Conservation (phyloP, 2,329 filamentous ascomycete species). For the Scolecobasidium constrictum region DNA sequence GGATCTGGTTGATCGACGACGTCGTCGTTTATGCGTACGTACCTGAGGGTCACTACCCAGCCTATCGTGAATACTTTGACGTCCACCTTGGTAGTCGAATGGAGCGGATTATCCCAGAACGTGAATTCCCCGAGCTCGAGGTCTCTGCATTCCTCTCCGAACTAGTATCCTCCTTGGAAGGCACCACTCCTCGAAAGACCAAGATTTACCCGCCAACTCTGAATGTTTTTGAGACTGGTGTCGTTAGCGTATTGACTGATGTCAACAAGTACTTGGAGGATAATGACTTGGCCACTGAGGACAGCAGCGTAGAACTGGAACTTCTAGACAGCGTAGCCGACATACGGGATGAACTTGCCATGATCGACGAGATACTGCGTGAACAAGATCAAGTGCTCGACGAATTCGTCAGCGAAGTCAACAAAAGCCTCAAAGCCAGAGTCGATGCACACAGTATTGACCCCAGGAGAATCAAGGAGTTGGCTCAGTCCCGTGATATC, state of each 20-base stretch:
- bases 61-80: no score
- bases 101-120: no score
- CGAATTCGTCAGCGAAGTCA: not conserved
- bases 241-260: not conserved
- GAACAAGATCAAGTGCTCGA: constrained; percentile 4
- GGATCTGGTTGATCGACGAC: no score
- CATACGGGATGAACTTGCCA: constrained; percentile 5
- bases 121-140: no score
- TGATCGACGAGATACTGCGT: constrained; percentile 1
- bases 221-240: constrained; percentile 1
- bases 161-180: no score
- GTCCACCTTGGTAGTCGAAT: no score
- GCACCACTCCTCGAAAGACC: no score
- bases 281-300: not conserved
- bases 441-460: not conserved
- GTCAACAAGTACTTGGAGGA: not conserved
- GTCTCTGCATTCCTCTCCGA: no score
- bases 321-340: constrained; percentile 1
- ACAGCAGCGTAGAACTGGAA: not conserved
- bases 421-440: not conserved
- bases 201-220: no score
- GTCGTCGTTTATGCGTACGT: no score
- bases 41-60: no score
- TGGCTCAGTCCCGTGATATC: not conserved
- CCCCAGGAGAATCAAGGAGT: not conserved